Evolutionary conservation across 129 eudicot species (phyloP).

Genomic region (Ambrosia trifida): DNA sequence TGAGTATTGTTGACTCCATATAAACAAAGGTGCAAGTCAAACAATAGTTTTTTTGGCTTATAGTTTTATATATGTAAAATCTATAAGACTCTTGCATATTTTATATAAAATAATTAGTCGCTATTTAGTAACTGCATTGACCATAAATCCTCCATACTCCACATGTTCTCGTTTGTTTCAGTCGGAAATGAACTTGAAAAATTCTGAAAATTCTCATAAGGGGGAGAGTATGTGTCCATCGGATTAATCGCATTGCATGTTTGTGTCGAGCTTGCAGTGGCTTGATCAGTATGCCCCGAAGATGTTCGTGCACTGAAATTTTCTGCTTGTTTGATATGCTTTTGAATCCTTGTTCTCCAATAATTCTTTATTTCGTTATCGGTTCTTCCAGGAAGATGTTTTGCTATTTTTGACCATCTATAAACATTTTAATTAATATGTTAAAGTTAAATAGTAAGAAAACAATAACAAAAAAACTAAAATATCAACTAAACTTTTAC

Average conservation of each 20-base stretch:
- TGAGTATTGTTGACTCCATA: constrained; percentile 36
- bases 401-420: constrained; percentile 97
- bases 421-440: background rate
- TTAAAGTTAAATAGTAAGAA: background rate
- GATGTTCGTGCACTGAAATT: constrained; percentile 38
- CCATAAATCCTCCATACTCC: constrained; percentile 95
- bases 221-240: constrained; percentile 60
- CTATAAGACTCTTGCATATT: constrained; percentile 27
- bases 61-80: constrained; percentile 14
- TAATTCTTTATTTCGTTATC: constrained; percentile 89
- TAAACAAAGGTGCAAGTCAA: constrained; percentile 43
- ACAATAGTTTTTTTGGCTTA: constrained; percentile 16
- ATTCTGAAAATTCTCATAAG: constrained; percentile 47
- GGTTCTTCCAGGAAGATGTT: constrained; percentile 91
- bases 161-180: constrained; percentile 59
- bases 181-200: constrained; percentile 52
- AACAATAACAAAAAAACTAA: background rate
- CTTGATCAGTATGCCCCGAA: constrained; percentile 45
- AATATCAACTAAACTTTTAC: background rate
- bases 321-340: constrained; percentile 72
- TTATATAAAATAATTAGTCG: constrained; percentile 36
- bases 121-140: constrained; percentile 76
- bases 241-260: constrained; percentile 47
- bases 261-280: constrained; percentile 46
- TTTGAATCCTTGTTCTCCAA: constrained; percentile 93